These are phyloP conservation scores for Fusarium tuaranense DNA, from an alignment of 2,329 filamentous ascomycete genomes.

Conservation along the genomic window DNA sequence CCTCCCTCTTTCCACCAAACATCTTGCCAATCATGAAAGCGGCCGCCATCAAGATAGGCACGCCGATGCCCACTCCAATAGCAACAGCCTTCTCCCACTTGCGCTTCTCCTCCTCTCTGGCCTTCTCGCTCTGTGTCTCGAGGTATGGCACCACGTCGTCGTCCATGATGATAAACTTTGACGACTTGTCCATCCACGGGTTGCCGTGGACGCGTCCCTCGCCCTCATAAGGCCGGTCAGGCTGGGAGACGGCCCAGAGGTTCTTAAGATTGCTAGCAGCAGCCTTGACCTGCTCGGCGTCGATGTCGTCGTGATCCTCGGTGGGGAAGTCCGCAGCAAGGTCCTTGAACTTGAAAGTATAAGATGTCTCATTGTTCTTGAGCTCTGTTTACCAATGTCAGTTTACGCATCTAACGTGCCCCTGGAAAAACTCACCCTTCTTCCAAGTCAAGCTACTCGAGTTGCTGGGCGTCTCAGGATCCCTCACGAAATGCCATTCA, in stretches of 20 bases:
- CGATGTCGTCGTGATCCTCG: slow-evolving; percentile 25
- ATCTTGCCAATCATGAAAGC: slow-evolving; percentile 13
- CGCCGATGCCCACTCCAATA: slow-evolving; percentile 25
- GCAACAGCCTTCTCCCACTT: slow-evolving; percentile 21
- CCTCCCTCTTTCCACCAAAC: slow-evolving; percentile 5
- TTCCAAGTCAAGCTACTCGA: slow-evolving; percentile 26
- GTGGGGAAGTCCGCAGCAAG: slow-evolving; percentile 27
- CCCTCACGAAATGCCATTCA: slow-evolving; percentile 29
- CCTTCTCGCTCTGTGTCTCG: slow-evolving; percentile 4
- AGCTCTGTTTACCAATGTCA: slow-evolving; percentile 18
- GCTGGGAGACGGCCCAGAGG: slow-evolving; percentile 25
- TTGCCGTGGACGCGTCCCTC: slow-evolving; percentile 15
- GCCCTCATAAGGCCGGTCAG: slow-evolving; percentile 12
- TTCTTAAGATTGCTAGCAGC: slow-evolving; percentile 19
- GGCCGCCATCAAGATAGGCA: slow-evolving; percentile 4
- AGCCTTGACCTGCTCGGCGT: slow-evolving; percentile 25
- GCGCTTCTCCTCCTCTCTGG: neutral
- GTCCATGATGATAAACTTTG: slow-evolving; percentile 31
- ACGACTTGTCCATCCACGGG: slow-evolving; percentile 26
- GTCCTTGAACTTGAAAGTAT: slow-evolving; percentile 30
- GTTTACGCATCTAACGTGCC: neutral
- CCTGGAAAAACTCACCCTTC: slow-evolving; percentile 1
- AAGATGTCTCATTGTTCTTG: slow-evolving; percentile 18
- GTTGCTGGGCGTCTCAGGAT: slow-evolving; percentile 15
- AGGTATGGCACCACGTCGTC: slow-evolving; percentile 16